Evolutionary conservation across 768 basidiomycete genomes (phyloP).

Genomic region (Termitomyces sp.): DNA sequence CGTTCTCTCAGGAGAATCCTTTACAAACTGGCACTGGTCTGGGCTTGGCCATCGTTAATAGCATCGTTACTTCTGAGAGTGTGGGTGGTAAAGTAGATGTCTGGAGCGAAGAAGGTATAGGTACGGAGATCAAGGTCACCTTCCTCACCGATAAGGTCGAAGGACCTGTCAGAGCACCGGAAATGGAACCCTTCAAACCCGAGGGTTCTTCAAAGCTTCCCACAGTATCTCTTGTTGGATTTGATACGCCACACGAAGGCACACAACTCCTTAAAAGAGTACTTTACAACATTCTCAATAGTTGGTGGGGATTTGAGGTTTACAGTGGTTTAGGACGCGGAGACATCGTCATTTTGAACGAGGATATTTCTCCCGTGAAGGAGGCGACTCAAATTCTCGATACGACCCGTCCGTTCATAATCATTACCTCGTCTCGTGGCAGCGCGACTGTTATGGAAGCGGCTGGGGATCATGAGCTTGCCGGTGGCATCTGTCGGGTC

Average conservation of each 20-base stretch:
- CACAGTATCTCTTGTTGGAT: slow-evolving; percentile 65
- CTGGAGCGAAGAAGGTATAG: slow-evolving; percentile 83
- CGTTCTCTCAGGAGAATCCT: slow-evolving; percentile 96
- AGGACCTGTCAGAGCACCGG: slow-evolving; percentile 27
- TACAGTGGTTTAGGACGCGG: slow-evolving; percentile 36
- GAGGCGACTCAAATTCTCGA: slow-evolving; percentile 54
- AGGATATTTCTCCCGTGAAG: slow-evolving; percentile 56
- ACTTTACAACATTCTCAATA: slow-evolving; percentile 56
- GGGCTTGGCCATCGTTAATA: slow-evolving; percentile 92
- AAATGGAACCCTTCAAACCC: slow-evolving; percentile 41
- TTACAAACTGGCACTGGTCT: slow-evolving; percentile 90
- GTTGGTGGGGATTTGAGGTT: slow-evolving; percentile 73
- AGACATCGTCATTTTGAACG: slow-evolving; percentile 79
- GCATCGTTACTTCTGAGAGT: slow-evolving; percentile 80
- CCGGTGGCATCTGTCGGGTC: slow-evolving; percentile 85
- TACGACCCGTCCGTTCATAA: slow-evolving; percentile 39
- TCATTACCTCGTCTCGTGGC: slow-evolving; percentile 45
- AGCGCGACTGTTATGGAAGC: slow-evolving; percentile 56
- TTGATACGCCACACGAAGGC: slow-evolving; percentile 60
- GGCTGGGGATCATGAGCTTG: slow-evolving; percentile 65
- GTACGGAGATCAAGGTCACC: slow-evolving; percentile 86
- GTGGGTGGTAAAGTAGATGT: slow-evolving; percentile 92
- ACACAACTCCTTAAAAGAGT: slow-evolving; percentile 59
- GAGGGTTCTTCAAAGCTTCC: slow-evolving; percentile 36
- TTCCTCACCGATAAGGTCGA: slow-evolving; percentile 66